These are phyloP conservation scores for Rhododendron molle DNA, from an alignment of 148 eudicot species.

Conservation along the genomic window DNA sequence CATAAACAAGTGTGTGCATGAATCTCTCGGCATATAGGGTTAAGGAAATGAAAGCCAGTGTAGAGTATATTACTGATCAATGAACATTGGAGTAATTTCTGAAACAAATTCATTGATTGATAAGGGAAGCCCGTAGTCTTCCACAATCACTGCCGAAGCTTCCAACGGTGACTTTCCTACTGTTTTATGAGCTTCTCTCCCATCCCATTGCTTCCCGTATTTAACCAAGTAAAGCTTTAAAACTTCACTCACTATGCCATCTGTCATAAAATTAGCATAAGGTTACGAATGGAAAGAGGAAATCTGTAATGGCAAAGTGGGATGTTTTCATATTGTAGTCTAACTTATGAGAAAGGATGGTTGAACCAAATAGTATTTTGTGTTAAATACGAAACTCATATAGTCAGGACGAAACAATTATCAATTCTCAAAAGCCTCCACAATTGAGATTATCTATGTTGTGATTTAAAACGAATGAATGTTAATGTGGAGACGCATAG, in stretches of 20 bases:
- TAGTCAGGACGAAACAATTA: not conserved
- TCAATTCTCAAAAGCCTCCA: not conserved
- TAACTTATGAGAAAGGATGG: not conserved
- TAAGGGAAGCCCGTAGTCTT: constrained; percentile 70
- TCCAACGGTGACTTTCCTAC: constrained; percentile 77
- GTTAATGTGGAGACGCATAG: not conserved
- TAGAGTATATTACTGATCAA: constrained; percentile 50
- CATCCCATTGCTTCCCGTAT: constrained; percentile 92
- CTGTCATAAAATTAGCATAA: constrained; percentile 41
- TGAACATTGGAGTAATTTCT: constrained; percentile 53
- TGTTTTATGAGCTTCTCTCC: constrained; percentile 44
- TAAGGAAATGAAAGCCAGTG: constrained; percentile 10
- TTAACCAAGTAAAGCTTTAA: constrained; percentile 58
- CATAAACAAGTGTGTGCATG: not conserved
- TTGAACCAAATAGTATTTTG: not conserved
- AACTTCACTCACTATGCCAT: constrained; percentile 64
- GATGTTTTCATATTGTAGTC: not conserved
- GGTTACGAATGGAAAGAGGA: constrained; percentile 10
- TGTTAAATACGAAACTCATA: not conserved
- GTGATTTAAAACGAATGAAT: not conserved
- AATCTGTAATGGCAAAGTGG: not conserved
- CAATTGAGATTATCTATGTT: not conserved
- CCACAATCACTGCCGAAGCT: constrained; percentile 72
- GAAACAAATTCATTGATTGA: constrained; percentile 57
- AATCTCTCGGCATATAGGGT: constrained; percentile 3